Evolutionary conservation across 1,284 basidiomycete genomes (phyloP).

Genomic region (Puccinia novopanici): DNA sequence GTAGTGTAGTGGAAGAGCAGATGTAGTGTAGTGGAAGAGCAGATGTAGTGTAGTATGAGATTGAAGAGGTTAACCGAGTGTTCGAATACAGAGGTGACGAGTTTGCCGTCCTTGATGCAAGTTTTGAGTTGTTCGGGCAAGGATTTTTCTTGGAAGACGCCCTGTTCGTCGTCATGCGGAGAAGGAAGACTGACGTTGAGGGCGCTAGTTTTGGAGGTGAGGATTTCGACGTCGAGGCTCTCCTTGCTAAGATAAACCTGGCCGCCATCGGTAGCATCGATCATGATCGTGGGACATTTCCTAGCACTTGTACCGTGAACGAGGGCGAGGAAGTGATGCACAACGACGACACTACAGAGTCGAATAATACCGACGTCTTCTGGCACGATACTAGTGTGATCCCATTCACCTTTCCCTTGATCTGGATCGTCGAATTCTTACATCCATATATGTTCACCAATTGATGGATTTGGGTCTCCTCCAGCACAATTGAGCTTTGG

Average conservation of each 20-base stretch:
- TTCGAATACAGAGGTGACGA: conserved; percentile 85
- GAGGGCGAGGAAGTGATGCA: conserved; percentile 87
- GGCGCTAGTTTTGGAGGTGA: conserved; percentile 89
- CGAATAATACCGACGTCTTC: conserved; percentile 84
- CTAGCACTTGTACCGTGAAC: conserved; percentile 89
- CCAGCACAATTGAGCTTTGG: conserved; percentile 72
- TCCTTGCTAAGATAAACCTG: conserved; percentile 89
- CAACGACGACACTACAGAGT: conserved; percentile 85
- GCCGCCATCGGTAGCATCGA: conserved; percentile 93
- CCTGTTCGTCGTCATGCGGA: conserved; percentile 83
- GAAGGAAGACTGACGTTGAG: conserved; percentile 90
- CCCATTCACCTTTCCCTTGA: conserved; percentile 95
- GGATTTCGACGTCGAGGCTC: conserved; percentile 79
- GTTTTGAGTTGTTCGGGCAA: conserved; percentile 96
- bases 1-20: not conserved
- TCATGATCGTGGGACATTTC: conserved; percentile 85
- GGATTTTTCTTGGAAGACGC: conserved; percentile 84
- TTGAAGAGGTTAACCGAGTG: conserved; percentile 69
- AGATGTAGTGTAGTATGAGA: not conserved
- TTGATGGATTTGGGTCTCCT: conserved; percentile 78
- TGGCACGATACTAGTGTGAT: conserved; percentile 84
- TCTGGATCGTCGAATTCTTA: conserved; percentile 80
- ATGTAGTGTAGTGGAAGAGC: not conserved
- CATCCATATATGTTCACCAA: conserved; percentile 87
- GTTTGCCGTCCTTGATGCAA: conserved; percentile 76